Base-by-base conservation (phyloP, 2,329 filamentous ascomycete species). In the Aureobasidium sp. region DNA sequence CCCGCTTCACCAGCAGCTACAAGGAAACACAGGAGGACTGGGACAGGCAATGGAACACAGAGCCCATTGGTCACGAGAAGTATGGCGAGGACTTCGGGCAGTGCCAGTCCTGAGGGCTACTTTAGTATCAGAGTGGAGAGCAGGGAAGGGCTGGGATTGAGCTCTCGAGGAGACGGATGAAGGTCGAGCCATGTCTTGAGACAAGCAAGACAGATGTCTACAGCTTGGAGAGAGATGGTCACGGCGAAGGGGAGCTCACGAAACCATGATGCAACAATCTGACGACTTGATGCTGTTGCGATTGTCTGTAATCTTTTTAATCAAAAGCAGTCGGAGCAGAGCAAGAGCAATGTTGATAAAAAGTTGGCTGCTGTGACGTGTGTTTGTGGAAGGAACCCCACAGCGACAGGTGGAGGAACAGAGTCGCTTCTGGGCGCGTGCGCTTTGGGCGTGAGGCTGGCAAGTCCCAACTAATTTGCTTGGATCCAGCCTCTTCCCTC, bases 61-160 rank as follows among this genome's bases (percentile, higher is more conserved):
- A 56, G 49, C 42, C 52, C 62, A 5, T 4, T 49, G 12, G 39
- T 61, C 20, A 37, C 61, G 14, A 39, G 52, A 22, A 52, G 29
- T n/a, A 55, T 62, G 41, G 27, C 58, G 22, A 63, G 57, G 55
- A 62, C 55, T 22, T 49, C 65, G 34, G 67, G 67, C n/a, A 67
- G 61, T 27, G 65, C 45, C 39, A 70, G 67, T 57, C 68, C 68
- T 3, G 68, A 69, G 60, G 64, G 65, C 14, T 69, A 69, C 49
- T 68, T 70, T 52, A 57, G 64, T 66, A 60, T 70, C 65, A 57
- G 42, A 29, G 39, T 49, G 12, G 55, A 44, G 34, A 57, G 44
- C 25, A 62, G 55, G 11, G 53, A 42, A 25, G 39, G 44, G 6
- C 15, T 59, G 5, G 56, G 56, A 11, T 9, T 58, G 55, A 58